Percentiles rank a stretch among this genome's conserved stretches.
Evolutionary conservation across 345 rosid species (phyloP).

Genomic region (Durio zibethinus): DNA sequence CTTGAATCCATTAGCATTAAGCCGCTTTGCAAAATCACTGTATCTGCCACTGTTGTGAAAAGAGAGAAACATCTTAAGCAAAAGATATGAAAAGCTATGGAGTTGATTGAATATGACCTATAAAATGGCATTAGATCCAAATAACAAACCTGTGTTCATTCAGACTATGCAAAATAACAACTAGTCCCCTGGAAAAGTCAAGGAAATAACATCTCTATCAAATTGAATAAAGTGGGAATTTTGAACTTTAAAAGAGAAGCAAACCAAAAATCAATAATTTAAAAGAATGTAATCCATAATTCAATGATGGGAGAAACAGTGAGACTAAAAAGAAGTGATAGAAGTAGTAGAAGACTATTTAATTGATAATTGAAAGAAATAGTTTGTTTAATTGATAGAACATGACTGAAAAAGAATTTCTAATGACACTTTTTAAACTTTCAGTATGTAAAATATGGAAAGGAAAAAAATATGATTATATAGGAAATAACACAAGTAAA

Average conservation of each 20-base stretch:
- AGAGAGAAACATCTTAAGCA: background rate
- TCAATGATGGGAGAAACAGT: background rate
- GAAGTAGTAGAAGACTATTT: background rate
- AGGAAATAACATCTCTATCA: background rate
- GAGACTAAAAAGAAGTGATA: background rate
- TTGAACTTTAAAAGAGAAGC: background rate
- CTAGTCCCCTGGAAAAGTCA: constrained; percentile 57
- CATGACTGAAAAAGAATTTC: background rate
- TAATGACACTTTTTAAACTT: background rate
- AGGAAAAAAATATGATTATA: background rate
- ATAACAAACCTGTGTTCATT: constrained; percentile 84
- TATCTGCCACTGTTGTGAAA: constrained; percentile 66
- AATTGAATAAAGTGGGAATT: background rate
- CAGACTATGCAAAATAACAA: constrained; percentile 78
- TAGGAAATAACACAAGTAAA: background rate
- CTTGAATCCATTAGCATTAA: constrained; percentile 76
- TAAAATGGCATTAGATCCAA: background rate
- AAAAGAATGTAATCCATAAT: background rate
- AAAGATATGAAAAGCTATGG: background rate
- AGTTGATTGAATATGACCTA: background rate
- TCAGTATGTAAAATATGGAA: background rate
- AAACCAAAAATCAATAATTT: background rate
- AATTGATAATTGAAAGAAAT: background rate
- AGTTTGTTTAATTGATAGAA: background rate
- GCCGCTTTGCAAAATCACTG: constrained; percentile 74